Conservation (phyloP, 139 green algal genomes). For the Coelastrella sp. region DNA sequence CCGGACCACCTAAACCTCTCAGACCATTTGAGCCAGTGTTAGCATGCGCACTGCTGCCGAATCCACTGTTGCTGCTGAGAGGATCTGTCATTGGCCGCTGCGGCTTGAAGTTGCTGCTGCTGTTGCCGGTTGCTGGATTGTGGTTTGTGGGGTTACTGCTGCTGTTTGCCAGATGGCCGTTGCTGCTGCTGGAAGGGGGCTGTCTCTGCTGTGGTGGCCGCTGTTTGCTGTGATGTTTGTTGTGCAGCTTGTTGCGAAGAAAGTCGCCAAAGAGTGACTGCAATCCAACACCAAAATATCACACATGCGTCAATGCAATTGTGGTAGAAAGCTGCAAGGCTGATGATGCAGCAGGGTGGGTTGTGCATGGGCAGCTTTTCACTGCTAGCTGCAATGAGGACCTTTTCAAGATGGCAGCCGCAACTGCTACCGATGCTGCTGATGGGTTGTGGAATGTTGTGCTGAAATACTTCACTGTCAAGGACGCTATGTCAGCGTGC, state of each 20-base stretch:
- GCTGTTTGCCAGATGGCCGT: background rate
- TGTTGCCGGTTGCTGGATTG: background rate
- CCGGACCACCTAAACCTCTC: background rate
- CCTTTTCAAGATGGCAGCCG: too few relatives aligned
- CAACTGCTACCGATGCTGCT: too few relatives aligned
- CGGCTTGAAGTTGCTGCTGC: constrained; percentile 18
- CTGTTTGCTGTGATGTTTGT: background rate
- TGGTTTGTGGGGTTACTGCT: constrained; percentile 1
- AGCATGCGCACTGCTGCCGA: background rate
- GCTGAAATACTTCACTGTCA: too few relatives aligned
- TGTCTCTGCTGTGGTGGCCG: background rate
- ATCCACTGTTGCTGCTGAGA: background rate
- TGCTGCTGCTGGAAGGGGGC: background rate
- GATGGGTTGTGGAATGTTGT: too few relatives aligned
- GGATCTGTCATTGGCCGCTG: constrained; percentile 22
- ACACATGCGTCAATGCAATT: too few relatives aligned
- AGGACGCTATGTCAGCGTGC: too few relatives aligned
- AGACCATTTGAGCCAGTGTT: background rate
- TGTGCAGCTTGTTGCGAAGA: constrained; percentile 36
- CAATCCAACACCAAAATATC: background rate
- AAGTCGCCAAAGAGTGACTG: constrained; percentile 44
- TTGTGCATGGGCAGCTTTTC: too few relatives aligned
- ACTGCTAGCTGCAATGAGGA: too few relatives aligned
- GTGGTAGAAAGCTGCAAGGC: too few relatives aligned
- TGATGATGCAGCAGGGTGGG: too few relatives aligned